A percentile compares a stretch with the other conserved stretches of the same genome.
phyloP scores from a whole-genome alignment of 2,329 filamentous ascomycete species.

The Ophiocordyceps camponoti-saundersi region DNA sequence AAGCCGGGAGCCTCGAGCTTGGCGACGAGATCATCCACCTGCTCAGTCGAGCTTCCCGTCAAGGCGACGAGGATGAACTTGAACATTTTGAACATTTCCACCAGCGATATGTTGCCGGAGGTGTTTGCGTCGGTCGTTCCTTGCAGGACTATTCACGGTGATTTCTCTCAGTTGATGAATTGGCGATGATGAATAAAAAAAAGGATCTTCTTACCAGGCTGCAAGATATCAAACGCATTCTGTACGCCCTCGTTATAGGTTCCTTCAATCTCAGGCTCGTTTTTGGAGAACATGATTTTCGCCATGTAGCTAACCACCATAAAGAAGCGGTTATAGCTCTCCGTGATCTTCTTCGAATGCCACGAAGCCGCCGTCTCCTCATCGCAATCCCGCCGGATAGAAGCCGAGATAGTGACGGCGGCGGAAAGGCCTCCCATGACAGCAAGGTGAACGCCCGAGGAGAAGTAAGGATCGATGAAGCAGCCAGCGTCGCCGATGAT shows the following conservation, averaged over 20 bases:
- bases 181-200: too few species aligned
- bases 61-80: too few species aligned
- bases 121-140: too few species aligned
- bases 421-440: slow-evolving; percentile 24
- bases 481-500: slow-evolving; percentile 28
- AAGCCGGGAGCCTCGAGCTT: too few species aligned
- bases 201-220: slow-evolving; percentile 17
- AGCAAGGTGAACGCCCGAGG: slow-evolving; percentile 29
- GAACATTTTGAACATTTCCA: too few species aligned
- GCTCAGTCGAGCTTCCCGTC: too few species aligned
- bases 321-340: slow-evolving; percentile 29
- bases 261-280: slow-evolving; percentile 22
- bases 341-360: slow-evolving; percentile 26
- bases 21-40: too few species aligned
- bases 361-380: slow-evolving; percentile 18
- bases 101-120: too few species aligned
- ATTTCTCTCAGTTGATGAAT: too few species aligned
- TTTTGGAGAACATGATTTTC: slow-evolving; percentile 22
- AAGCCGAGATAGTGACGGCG: slow-evolving; percentile 23
- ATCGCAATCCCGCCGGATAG: slow-evolving; percentile 17
- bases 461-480: slow-evolving; percentile 32
- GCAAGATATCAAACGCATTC: slow-evolving; percentile 21
- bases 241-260: slow-evolving; percentile 24
- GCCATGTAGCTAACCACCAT: slow-evolving; percentile 15
- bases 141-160: too few species aligned